Base-by-base conservation (phyloP, 192 early-diverging fungal genomes). In the Backusella tarrabulga region DNA sequence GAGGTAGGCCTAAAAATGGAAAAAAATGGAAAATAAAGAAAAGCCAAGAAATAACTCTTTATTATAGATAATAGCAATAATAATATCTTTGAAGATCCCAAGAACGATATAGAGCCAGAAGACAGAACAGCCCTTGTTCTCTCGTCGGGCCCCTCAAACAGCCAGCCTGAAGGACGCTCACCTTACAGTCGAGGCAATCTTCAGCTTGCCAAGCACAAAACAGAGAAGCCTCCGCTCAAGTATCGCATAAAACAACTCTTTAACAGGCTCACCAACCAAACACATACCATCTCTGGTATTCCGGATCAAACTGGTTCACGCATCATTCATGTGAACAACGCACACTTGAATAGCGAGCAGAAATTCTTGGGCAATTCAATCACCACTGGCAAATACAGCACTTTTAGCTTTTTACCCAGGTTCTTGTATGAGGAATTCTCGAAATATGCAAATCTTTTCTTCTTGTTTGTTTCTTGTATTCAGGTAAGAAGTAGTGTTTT, bases 401-500 rank as follows among this genome's bases (percentile, higher is more conserved):
- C 91, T 29, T 71, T 92, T 21, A 96, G 96, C 23, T 99, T 99
- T 74, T 63, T 99, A 67, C 94, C 94, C 68, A 97, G 95, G 87
- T 98, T 98, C 80, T 86, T 99, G 67, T 93, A 92, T 74, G 97
- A 99, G 85, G 96, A 99, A 88, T 99, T 99, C 76, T 94, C 93
- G 60, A 97, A 97, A 85, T 98, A 97, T 85, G 98, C 98, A 71
- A 99, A 99, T 86, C 83, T 98, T 80, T 99, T 98, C 81, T 99
- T 99, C 88, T 84, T 99, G 84, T 97, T 99, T 82, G 99, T 95
- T 14, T 96, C 94, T 19, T 90, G 90, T 68, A 97, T 99, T 66
- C 96, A 98, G 87, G 93, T 95, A 87, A 78, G 38, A 17, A 15
- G 19, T 9, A 5, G 11, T 8, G 56, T 63, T 19, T 23, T 71